Conservation (phyloP, 306 rosid species). For the Oemleria cerasiformis region DNA sequence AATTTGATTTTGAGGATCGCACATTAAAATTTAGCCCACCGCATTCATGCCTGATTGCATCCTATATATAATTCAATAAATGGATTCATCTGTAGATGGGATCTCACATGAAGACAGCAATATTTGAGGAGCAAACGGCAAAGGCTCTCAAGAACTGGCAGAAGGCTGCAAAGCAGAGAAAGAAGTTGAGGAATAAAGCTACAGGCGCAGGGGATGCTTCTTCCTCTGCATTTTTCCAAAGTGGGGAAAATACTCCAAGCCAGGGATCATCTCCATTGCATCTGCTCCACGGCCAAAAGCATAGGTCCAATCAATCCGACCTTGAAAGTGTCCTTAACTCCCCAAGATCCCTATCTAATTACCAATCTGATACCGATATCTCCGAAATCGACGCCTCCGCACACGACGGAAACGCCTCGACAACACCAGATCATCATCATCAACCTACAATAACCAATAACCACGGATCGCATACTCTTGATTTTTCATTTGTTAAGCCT, state of each 20-base stretch:
- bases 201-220: constrained; percentile 14
- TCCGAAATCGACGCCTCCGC: constrained; percentile 33
- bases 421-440: background rate
- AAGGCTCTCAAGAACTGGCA: constrained; percentile 71
- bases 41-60: background rate
- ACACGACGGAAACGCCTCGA: background rate
- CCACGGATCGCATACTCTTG: constrained; percentile 23
- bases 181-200: constrained; percentile 31
- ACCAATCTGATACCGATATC: constrained; percentile 54
- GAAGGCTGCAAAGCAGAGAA: constrained; percentile 41
- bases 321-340: constrained; percentile 38
- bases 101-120: constrained; percentile 62
- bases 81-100: constrained; percentile 48
- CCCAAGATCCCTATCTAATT: constrained; percentile 39
- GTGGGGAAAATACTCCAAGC: constrained; percentile 63
- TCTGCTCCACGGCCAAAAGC: constrained; percentile 45
- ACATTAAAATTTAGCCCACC: background rate
- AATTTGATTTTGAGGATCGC: background rate
- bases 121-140: constrained; percentile 68
- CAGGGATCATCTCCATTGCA: constrained; percentile 54
- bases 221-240: constrained; percentile 26
- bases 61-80: background rate
- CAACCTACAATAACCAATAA: background rate
- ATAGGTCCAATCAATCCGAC: constrained; percentile 33
- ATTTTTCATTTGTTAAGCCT: constrained; percentile 55